phyloP scores from a whole-genome alignment of 148 eudicot species.

The Rhododendron simsii region DNA sequence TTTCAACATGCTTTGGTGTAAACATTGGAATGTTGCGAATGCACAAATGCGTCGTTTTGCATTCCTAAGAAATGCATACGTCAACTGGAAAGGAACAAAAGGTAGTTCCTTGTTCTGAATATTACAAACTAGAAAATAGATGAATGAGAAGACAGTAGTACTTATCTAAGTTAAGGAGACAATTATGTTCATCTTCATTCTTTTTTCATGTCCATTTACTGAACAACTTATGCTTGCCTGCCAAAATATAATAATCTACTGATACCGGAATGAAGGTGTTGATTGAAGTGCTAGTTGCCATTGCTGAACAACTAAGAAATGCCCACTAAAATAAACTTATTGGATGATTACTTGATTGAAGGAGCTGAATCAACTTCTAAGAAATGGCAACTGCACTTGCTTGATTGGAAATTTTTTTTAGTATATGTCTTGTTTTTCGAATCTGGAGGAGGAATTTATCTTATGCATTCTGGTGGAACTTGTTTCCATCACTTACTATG shows the following conservation, averaged over 20 bases:
- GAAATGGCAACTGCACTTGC: not conserved
- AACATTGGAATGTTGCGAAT: not conserved
- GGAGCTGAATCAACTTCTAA: not conserved
- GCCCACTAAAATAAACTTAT: not conserved
- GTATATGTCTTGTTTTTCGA: not conserved
- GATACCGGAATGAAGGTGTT: not conserved
- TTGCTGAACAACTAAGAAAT: not conserved
- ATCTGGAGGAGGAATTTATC: not conserved
- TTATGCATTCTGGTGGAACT: not conserved
- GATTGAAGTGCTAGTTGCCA: not conserved
- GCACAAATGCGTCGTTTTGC: not conserved
- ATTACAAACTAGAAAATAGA: not conserved
- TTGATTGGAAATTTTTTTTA: not conserved
- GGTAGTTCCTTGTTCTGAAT: not conserved
- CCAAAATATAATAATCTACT: not conserved
- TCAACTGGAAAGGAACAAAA: not conserved
- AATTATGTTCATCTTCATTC: not conserved
- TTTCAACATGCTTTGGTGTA: not conserved
- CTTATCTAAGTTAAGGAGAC: not conserved
- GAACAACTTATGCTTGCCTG: not conserved
- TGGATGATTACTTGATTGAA: not conserved
- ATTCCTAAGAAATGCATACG: not conserved
- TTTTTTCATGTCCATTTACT: not conserved
- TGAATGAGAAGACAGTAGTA: not conserved
- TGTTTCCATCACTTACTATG: not conserved